phyloP scores from a whole-genome alignment of 305 asterid species.

The Rubia tinctorum region DNA sequence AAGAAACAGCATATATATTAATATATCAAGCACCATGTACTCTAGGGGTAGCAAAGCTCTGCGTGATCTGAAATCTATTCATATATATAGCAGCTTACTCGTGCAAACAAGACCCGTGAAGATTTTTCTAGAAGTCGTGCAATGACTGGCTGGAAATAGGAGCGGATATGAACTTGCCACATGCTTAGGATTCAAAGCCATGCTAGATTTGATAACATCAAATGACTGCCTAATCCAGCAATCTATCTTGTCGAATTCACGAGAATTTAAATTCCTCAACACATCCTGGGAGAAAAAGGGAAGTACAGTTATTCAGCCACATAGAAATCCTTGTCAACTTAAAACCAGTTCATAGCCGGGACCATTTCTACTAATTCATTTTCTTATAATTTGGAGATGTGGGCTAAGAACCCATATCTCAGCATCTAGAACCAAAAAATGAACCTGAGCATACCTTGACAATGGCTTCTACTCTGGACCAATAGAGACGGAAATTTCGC shows the following conservation, averaged over 20 bases:
- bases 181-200: constrained; percentile 31
- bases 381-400: not conserved
- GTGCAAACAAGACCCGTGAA: constrained; percentile 74
- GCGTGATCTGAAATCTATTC: not conserved
- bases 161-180: constrained; percentile 55
- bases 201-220: constrained; percentile 40
- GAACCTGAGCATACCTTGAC: constrained; percentile 43
- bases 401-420: not conserved
- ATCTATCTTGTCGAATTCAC: constrained; percentile 57
- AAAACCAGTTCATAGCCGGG: not conserved
- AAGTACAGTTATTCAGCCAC: not conserved
- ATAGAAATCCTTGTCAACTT: not conserved
- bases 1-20: not conserved
- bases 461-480: constrained; percentile 62
- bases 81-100: constrained; percentile 42
- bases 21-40: not conserved
- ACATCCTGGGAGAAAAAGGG: constrained; percentile 48
- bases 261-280: constrained; percentile 53
- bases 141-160: constrained; percentile 30
- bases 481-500: constrained; percentile 50
- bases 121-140: constrained; percentile 49
- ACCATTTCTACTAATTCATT: not conserved
- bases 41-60: not conserved
- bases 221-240: constrained; percentile 71
- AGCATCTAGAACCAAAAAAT: not conserved